Conservation (phyloP, 805 yeast species). For the Hanseniaspora taiwanica region DNA sequence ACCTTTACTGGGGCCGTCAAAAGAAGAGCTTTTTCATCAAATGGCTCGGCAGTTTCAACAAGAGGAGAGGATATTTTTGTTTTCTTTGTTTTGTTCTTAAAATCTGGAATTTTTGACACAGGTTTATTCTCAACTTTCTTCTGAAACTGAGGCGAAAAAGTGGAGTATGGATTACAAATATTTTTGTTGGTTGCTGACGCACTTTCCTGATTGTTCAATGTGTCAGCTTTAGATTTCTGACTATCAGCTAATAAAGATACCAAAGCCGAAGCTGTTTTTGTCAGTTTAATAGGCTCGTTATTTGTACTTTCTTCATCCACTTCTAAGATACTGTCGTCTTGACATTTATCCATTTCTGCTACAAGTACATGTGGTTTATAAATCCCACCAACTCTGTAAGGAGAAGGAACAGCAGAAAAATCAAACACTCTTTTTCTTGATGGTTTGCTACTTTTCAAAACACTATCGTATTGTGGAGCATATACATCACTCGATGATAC, state of each 20-base stretch:
- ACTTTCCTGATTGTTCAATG: too few relatives aligned
- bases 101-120: neutral
- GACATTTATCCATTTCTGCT: neutral
- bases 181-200: too few relatives aligned
- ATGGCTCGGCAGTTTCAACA: neutral
- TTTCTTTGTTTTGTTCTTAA: neutral
- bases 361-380: conserved; percentile 1
- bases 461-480: conserved; percentile 22
- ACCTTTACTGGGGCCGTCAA: neutral
- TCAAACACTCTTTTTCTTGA: conserved; percentile 25
- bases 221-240: conserved; percentile 5
- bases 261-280: conserved; percentile 37
- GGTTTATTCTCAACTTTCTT: too few relatives aligned
- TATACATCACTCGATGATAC: conserved; percentile 14
- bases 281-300: conserved; percentile 20
- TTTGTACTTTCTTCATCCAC: conserved; percentile 2
- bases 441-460: conserved; percentile 11
- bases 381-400: conserved; percentile 20
- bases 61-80: neutral
- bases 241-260: conserved; percentile 30
- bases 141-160: too few relatives aligned
- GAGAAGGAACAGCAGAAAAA: conserved; percentile 27
- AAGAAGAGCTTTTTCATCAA: too few relatives aligned
- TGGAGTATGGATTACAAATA: too few relatives aligned
- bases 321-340: neutral